Base-by-base conservation (phyloP, 164 flowering plant genomes). In the Sextonia rubra region DNA sequence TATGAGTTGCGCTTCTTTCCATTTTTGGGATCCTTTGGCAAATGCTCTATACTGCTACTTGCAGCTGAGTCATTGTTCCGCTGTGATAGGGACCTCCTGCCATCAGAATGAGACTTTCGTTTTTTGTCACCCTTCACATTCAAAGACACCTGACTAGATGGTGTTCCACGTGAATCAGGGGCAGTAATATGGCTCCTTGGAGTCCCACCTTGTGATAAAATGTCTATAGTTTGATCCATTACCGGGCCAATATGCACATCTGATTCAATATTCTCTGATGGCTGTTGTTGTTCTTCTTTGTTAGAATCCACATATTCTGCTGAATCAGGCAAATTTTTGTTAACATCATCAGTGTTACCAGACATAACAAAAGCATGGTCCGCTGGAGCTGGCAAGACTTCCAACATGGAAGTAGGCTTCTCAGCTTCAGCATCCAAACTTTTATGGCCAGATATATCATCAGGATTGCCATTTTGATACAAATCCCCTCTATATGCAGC, bases 91-190 rank as follows among this genome's bases (percentile, higher is more conserved):
- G 91, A 85, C 56, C 71, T 75, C 82, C 85, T 92, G 52, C 75
- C 77, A 15, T 78, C 79, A 4, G 89, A 79, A n/a, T 68, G 69
- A 48, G 88, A 80, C 69, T 68, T 84, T 17, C 80, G 85, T 64
- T 84, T 89, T 12, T 74, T 88, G 64, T 47, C 77, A 76, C 75
- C 82, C 73, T 83, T 85, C 73, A 85, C 68, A 48, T 82, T 87
- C 47, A 78, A 80, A 20, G 94, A 92, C 18, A 84, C 83, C 77
- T 82, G 86, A 77, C 96, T 94, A 30, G 94, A 83, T 73, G 96
- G 98, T 29, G 96, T 91, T 58, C 88, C 93, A 75, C 88, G 71
- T 56, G 93, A 86, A 73, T 90, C 96, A 14, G 87, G 82, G 18
- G 77, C 74, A 24, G 88, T 87, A 26, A 85, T 64, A 73, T 78